Base-by-base conservation (phyloP, 2,329 filamentous ascomycete genomes). In the Cercospora beticola region DNA sequence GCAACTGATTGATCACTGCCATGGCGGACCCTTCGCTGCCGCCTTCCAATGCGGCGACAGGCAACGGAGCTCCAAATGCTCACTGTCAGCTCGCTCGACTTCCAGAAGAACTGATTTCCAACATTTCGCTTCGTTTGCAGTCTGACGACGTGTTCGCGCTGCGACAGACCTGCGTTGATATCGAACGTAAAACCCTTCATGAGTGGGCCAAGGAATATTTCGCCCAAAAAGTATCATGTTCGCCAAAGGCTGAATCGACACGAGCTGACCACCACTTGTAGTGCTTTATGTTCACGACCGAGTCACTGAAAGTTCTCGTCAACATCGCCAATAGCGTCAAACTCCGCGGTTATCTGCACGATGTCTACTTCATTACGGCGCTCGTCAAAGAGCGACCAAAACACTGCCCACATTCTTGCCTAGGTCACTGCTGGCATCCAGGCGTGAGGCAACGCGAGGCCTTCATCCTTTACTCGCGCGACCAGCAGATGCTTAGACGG, bases 171-270 rank as follows among this genome's bases (percentile, higher is more conserved):
- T 77, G 75, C 67, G 67, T 67, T 33, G 65, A 71, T 12, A 54
- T 77, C 66, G 74, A 77, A 62, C 64, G 46, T 16, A 73, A 73
- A 64, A 71, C 40, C 23, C 69, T 76, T 56, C 73, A 75, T 63
- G 73, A 75, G 14, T 78, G 76, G 62, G 74, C 73, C 10, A 75
- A 67, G 9, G 74, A 76, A 46, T 74, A 74, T 70, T 75, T 76
- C 33, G 33, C 33, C 36, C 33, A 33, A 18, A 43, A 52, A 30
- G 58, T 43, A 26, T 30, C 16, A 33, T 12, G 40, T 28, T 31
- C 10, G 21, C 49, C 23, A 33, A 8, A 5, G 18, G 16, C 14
- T 21, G 21, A 21, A 31, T 18, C 10, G 18, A 10, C 5, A 21
- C 46, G 8, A 16, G 30, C 46, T 57, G 30, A 62, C 46, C 46